phyloP scores from a whole-genome alignment of 352 stramenopile species.

The Globisporangium megalacanthum region DNA sequence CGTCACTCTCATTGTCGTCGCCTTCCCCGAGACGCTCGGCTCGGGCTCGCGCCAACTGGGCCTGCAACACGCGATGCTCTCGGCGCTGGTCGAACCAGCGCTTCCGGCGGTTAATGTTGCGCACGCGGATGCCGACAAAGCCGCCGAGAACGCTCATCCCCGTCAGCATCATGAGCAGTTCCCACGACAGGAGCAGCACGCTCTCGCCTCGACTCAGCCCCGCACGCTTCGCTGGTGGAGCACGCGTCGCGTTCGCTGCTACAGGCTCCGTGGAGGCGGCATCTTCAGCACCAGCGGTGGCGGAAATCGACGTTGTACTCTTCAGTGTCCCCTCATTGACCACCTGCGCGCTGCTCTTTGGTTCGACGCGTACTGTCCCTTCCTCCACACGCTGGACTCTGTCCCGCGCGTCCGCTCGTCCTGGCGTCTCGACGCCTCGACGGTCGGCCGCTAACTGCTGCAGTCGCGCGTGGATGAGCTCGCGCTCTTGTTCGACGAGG shows the following conservation, averaged over 20 bases:
- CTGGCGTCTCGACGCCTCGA: background rate
- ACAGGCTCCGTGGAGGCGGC: background rate
- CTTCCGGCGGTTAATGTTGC: constrained; percentile 46
- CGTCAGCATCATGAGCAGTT: constrained; percentile 31
- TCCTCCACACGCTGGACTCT: no score
- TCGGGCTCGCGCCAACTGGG: constrained; percentile 17
- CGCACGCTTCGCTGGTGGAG: background rate
- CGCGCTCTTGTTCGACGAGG: constrained; percentile 47
- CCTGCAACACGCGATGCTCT: constrained; percentile 26
- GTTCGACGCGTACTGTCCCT: background rate
- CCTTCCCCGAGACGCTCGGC: constrained; percentile 8
- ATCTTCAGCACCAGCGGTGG: background rate
- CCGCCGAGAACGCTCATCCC: constrained; percentile 37
- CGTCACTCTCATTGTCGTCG: constrained; percentile 9
- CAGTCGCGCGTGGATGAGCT: constrained; percentile 36
- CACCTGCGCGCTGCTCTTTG: background rate
- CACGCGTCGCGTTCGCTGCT: background rate
- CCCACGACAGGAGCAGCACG: constrained; percentile 33
- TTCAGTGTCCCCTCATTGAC: background rate
- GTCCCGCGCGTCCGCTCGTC: no score
- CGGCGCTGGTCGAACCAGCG: constrained; percentile 35
- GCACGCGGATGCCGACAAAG: constrained; percentile 38
- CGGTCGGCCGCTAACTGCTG: constrained; percentile 17
- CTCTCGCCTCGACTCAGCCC: constrained; percentile 7
- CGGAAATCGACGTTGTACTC: background rate